Percentiles rank a stretch among this genome's conserved stretches.
Evolutionary conservation across 2,329 filamentous ascomycete genomes (phyloP).

Genomic region (Alternaria metachromatica): DNA sequence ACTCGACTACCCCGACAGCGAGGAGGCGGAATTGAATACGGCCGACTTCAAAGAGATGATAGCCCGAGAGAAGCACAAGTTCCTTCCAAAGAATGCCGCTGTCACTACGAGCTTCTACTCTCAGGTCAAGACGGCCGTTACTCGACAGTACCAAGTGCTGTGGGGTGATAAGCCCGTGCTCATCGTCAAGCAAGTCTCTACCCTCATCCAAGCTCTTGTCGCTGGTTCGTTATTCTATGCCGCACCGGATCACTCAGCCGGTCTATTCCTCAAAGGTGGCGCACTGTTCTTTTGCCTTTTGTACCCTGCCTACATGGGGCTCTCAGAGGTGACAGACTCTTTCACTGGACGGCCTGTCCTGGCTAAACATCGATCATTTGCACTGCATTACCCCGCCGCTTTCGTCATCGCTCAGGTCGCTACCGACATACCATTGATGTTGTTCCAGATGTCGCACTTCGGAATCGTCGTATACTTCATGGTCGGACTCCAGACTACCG

Average conservation of each 20-base stretch:
- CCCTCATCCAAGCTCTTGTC: slow-evolving; percentile 65
- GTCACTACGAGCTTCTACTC: slow-evolving; percentile 48
- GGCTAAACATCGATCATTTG: slow-evolving; percentile 83
- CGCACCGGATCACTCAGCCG: slow-evolving; percentile 62
- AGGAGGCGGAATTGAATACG: slow-evolving; percentile 48
- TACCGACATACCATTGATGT: slow-evolving; percentile 60
- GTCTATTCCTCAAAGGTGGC: slow-evolving; percentile 69
- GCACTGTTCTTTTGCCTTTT: slow-evolving; percentile 69
- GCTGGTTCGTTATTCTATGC: slow-evolving; percentile 72
- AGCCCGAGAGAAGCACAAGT: slow-evolving; percentile 60
- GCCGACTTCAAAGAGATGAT: slow-evolving; percentile 62
- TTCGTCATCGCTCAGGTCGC: slow-evolving; percentile 71
- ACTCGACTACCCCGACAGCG: slow-evolving; percentile 62
- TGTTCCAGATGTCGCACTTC: slow-evolving; percentile 66
- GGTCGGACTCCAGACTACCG: slow-evolving; percentile 72
- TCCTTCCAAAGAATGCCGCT: slow-evolving; percentile 60
- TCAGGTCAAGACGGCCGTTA: slow-evolving; percentile 63
- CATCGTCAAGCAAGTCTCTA: slow-evolving; percentile 66
- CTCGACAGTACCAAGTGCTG: slow-evolving; percentile 69
- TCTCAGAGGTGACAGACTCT: slow-evolving; percentile 67
- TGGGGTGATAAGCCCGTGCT: slow-evolving; percentile 69
- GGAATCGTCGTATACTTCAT: slow-evolving; percentile 78
- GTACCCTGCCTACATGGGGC: slow-evolving; percentile 66
- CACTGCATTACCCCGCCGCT: slow-evolving; percentile 85
- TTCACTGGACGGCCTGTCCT: slow-evolving; percentile 75